Conservation (phyloP, 139 green algal species). For the Pseudopediastrum boryanum region DNA sequence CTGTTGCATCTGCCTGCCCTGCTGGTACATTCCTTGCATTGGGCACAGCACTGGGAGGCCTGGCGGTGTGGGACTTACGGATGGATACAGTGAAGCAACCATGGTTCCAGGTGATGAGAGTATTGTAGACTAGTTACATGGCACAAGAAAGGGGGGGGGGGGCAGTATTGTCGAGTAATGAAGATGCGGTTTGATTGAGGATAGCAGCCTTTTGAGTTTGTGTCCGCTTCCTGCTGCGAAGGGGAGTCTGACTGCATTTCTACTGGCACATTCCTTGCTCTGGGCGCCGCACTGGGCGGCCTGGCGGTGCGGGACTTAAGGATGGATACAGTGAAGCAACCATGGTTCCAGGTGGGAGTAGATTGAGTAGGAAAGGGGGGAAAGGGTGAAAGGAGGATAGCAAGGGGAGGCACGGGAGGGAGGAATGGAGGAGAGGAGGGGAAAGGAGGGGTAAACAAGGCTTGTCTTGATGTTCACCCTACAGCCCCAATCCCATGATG, state of each 20-base stretch:
- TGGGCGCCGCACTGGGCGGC: slow-evolving; percentile 45
- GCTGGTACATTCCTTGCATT: slow-evolving; percentile 47
- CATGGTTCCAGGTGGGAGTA: slow-evolving; percentile 58
- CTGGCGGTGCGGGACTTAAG: slow-evolving; percentile 56
- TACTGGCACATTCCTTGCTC: slow-evolving; percentile 46
- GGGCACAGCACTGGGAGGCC: slow-evolving; percentile 45
- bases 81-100: slow-evolving; percentile 18
- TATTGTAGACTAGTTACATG: background rate
- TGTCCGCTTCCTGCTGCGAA: background rate
- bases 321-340: slow-evolving; percentile 7
- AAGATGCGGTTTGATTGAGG: background rate
- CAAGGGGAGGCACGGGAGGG: no score
- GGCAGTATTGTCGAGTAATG: no score
- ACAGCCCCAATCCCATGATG: no score
- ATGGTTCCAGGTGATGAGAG: slow-evolving; percentile 52
- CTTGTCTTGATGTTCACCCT: no score
- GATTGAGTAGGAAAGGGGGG: no score
- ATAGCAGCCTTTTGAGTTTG: background rate
- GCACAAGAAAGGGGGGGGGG: no score
- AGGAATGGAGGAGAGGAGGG: no score
- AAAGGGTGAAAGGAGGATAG: no score
- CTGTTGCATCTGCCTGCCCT: slow-evolving; percentile 32
- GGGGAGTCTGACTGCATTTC: background rate
- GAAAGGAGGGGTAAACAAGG: no score
- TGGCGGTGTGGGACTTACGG: slow-evolving; percentile 56